A percentile compares a stretch with the other conserved stretches of the same genome.
Conservation (phyloP, 768 basidiomycete species). For the Russula sp. region DNA sequence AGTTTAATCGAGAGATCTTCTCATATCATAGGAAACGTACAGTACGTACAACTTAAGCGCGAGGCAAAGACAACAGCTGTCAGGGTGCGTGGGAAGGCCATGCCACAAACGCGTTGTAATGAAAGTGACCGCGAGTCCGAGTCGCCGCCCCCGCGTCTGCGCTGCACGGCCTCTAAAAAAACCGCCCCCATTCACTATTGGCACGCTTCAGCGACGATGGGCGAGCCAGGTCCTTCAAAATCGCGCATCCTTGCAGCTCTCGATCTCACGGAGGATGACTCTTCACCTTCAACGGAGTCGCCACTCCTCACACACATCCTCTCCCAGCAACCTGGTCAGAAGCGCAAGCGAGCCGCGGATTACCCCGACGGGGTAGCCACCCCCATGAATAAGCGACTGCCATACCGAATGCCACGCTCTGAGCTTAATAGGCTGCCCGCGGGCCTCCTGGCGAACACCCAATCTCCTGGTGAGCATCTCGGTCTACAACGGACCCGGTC, state of each 20-base stretch:
- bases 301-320: background rate
- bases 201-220: background rate
- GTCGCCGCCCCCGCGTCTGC: background rate
- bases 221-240: conserved; percentile 7
- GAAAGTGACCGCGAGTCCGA: background rate
- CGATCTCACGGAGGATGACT: conserved; percentile 11
- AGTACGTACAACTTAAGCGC: too few relatives aligned
- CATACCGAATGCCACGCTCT: background rate
- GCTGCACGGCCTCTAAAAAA: background rate
- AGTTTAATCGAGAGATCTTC: too few relatives aligned
- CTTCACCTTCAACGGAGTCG: background rate
- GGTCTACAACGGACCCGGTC: too few relatives aligned
- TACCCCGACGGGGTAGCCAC: background rate
- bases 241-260: conserved; percentile 24
- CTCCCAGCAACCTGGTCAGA: background rate
- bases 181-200: background rate
- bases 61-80: background rate
- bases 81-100: background rate
- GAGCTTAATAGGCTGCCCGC: conserved; percentile 5
- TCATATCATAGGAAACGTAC: too few relatives aligned
- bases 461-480: conserved; percentile 12
- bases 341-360: conserved; percentile 17
- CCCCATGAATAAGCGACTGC: conserved; percentile 20
- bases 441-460: conserved; percentile 17
- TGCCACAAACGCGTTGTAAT: conserved; percentile 14